Conservation (phyloP, 768 basidiomycete species). For the Sarcodon sp. region DNA sequence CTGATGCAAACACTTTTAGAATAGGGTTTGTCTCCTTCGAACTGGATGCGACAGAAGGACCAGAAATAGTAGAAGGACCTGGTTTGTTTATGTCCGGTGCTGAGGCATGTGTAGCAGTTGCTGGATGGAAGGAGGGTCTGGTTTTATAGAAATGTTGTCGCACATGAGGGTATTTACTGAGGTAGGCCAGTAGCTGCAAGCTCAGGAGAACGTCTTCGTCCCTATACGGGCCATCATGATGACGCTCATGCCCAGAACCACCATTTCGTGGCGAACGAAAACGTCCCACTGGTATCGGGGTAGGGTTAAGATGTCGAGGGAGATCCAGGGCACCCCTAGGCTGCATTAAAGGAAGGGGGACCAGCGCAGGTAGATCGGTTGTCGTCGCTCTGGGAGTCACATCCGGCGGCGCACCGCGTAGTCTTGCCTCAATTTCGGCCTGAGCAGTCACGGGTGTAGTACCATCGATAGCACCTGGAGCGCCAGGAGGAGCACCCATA, state of each 20-base stretch:
- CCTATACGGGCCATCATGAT: constrained; percentile 52
- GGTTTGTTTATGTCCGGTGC: constrained; percentile 12
- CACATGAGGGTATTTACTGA: constrained; percentile 97
- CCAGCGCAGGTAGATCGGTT: constrained; percentile 32
- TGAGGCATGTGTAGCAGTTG: constrained; percentile 22
- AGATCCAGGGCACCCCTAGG: constrained; percentile 4
- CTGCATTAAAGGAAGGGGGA: constrained; percentile 6
- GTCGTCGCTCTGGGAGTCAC: constrained; percentile 54
- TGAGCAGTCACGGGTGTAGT: constrained; percentile 13
- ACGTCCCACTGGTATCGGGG: constrained; percentile 4
- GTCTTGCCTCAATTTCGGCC: constrained; percentile 3
- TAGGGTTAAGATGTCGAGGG: not conserved
- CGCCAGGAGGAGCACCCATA: constrained; percentile 84
- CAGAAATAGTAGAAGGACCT: constrained; percentile 6
- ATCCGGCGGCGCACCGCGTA: constrained; percentile 21
- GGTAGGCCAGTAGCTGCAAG: constrained; percentile 87
- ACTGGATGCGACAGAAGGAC: constrained; percentile 5
- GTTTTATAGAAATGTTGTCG: constrained; percentile 91
- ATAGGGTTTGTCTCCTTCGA: constrained; percentile 25
- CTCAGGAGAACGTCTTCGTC: constrained; percentile 91
- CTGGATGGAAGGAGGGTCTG: constrained; percentile 71
- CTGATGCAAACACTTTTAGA: constrained; percentile 31
- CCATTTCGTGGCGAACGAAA: constrained; percentile 7
- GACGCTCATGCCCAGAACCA: not conserved
- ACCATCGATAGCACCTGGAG: constrained; percentile 63